Evolutionary conservation across 2,329 filamentous ascomycete species (phyloP), one percentile per base, ranked within the genome.

Genomic region (Thelonectria discophora): DNA sequence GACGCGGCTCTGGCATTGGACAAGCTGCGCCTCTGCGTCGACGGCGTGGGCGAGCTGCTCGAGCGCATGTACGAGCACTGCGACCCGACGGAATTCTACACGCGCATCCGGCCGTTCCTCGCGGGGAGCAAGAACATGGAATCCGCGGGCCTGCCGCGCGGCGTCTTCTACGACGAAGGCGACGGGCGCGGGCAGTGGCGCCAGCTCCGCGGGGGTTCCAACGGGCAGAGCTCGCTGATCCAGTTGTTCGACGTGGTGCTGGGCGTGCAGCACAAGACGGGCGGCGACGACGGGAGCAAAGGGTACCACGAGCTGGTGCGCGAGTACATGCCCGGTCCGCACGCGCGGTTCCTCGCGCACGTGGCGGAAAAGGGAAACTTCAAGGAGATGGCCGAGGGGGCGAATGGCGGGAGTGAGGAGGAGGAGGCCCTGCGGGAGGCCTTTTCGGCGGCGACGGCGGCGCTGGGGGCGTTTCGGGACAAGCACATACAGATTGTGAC

Each of bases 81-180:
- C 74, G 89, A 94, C 62, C 93, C 94, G 0, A 87, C 91, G 72
- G 86, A 93, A 5, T 98, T 98, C 77, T 97, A 97, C 77, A 88
- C 97, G 77, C 85, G 88, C 45, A 95, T 98, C 67, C 85, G 94
- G 2, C 94, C 94, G 0, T 97, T 92, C 74, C 82, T 98, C 2
- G 93, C 94, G 0, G 94, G 94, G 3, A 94, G 92, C 75, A 96
- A 93, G 78, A 97, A 96, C 75, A 97, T 97, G 94, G 86, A 83
- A 8, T 87, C 90, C 8, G 92, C 92, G 0, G 94, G 94, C 0
- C 82, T 97, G 1, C 92, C 94, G 0, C 85, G 87, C 12, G 94
- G 94, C 0, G 88, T 98, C 6, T 87, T 94, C 55, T 97, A 97
- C 73, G 92, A 97, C 67, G 86, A 91, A 58, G 90, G 88, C 1